phyloP scores from a whole-genome alignment of 805 yeast genomes.

The Wickerhamiella vanderwaltii region DNA sequence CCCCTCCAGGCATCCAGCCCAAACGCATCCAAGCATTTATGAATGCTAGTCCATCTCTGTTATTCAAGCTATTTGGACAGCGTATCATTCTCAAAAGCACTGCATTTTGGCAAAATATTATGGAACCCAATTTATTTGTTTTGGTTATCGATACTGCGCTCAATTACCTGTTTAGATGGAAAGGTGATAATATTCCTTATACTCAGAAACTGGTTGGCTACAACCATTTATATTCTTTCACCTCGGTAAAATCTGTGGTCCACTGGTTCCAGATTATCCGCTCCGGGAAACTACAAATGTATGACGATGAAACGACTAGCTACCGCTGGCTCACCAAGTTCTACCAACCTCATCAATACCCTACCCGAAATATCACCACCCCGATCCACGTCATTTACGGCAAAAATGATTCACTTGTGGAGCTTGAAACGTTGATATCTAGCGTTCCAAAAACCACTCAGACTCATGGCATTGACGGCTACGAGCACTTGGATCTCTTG shows the following conservation, averaged over 20 bases:
- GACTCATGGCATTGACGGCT: constrained; percentile 44
- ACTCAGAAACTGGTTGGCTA: constrained; percentile 70
- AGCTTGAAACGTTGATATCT: constrained; percentile 57
- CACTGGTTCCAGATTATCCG: constrained; percentile 91
- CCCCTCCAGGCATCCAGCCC: constrained; percentile 75
- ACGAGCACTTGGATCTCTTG: constrained; percentile 81
- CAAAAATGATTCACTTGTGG: constrained; percentile 69
- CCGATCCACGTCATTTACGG: constrained; percentile 80
- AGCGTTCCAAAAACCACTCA: constrained; percentile 45
- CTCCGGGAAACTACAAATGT: constrained; percentile 70
- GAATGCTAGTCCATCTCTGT: constrained; percentile 60
- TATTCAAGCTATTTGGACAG: constrained; percentile 62
- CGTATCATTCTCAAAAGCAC: constrained; percentile 66
- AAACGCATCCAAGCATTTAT: constrained; percentile 63
- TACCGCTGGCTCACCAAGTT: constrained; percentile 24
- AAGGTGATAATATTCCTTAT: constrained; percentile 51
- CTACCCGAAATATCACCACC: constrained; percentile 51
- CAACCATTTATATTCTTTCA: constrained; percentile 79
- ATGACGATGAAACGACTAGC: constrained; percentile 43
- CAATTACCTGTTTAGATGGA: constrained; percentile 67
- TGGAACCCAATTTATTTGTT: constrained; percentile 66
- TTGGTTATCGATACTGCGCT: constrained; percentile 61
- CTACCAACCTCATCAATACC: constrained; percentile 45
- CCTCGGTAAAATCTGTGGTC: constrained; percentile 85
- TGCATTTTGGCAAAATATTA: constrained; percentile 61